Conservation (phyloP, 805 yeast species). For the Metschnikowia orientalis region DNA sequence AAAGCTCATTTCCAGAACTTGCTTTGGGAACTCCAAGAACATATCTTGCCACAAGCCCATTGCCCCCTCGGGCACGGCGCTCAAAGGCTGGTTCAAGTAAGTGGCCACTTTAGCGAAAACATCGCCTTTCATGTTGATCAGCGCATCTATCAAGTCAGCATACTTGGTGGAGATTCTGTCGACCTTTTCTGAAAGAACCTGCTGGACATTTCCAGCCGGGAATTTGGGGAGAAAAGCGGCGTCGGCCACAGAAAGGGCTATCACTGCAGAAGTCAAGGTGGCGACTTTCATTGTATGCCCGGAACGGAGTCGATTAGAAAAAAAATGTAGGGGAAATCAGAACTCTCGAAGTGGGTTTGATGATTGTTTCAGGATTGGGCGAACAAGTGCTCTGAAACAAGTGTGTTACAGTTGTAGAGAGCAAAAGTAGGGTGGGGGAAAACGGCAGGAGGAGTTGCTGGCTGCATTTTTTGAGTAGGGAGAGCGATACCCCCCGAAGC, state of each 20-base stretch:
- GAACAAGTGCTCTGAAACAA: neutral
- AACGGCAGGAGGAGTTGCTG: neutral
- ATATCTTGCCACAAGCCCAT: conserved; percentile 60
- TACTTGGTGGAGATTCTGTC: conserved; percentile 13
- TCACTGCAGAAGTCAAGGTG: conserved; percentile 11
- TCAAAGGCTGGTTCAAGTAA: conserved; percentile 48
- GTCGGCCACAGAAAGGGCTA: conserved; percentile 13
- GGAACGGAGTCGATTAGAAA: too few species aligned
- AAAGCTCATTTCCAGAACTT: conserved; percentile 46
- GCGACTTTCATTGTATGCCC: conserved; percentile 12
- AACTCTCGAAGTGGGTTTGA: too few species aligned
- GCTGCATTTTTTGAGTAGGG: conserved; percentile 1
- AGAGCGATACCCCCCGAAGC: neutral
- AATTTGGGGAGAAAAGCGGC: conserved; percentile 15
- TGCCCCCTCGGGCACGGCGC: conserved; percentile 45
- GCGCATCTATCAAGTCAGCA: conserved; percentile 12
- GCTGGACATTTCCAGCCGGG: conserved; percentile 10
- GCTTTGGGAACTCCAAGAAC: conserved; percentile 56
- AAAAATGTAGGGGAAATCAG: too few species aligned
- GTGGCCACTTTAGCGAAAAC: conserved; percentile 47
- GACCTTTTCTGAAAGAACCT: conserved; percentile 10
- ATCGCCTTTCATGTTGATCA: conserved; percentile 17
- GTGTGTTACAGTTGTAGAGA: neutral
- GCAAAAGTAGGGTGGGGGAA: conserved; percentile 2
- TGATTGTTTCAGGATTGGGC: too few species aligned